Percentiles rank a stretch among this genome's conserved stretches.
These are phyloP conservation scores for Solanum pinnatisectum DNA, from an alignment of 257 asterid genomes.

Conservation along the genomic window DNA sequence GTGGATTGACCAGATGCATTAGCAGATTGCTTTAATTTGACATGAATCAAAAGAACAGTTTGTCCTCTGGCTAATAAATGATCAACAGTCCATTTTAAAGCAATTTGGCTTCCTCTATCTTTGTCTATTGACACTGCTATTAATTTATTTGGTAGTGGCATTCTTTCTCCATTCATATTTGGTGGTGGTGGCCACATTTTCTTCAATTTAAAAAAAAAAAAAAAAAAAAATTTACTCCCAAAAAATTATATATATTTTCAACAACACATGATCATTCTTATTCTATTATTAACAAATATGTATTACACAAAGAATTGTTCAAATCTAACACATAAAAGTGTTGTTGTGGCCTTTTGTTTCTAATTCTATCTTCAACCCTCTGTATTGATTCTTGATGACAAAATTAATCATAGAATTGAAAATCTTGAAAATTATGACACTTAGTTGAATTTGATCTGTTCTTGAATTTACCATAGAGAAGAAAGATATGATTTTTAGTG, in stretches of 20 bases:
- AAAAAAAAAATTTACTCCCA: not conserved
- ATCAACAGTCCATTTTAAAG: conserved; percentile 56
- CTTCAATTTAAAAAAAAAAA: not conserved
- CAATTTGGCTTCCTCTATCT: conserved; percentile 15
- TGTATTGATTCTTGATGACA: not conserved
- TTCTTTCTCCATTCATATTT: not conserved
- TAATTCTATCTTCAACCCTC: not conserved
- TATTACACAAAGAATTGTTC: not conserved
- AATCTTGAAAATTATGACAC: not conserved
- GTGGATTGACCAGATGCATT: conserved; percentile 23
- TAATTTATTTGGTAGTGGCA: not conserved
- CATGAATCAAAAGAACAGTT: conserved; percentile 62
- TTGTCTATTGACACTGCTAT: conserved; percentile 17
- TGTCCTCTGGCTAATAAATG: conserved; percentile 64
- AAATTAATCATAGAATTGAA: not conserved
- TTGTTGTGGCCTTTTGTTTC: not conserved
- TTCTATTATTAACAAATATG: too few relatives aligned
- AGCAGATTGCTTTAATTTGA: conserved; percentile 31
- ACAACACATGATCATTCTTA: too few relatives aligned
- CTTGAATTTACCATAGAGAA: not conserved
- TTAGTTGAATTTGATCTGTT: not conserved
- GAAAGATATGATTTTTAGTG: not conserved
- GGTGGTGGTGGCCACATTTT: not conserved
- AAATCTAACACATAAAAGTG: not conserved
- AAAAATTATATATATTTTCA: not conserved